Base-by-base conservation (phyloP, 2,329 filamentous ascomycete genomes). In the Xylaria sp. region DNA sequence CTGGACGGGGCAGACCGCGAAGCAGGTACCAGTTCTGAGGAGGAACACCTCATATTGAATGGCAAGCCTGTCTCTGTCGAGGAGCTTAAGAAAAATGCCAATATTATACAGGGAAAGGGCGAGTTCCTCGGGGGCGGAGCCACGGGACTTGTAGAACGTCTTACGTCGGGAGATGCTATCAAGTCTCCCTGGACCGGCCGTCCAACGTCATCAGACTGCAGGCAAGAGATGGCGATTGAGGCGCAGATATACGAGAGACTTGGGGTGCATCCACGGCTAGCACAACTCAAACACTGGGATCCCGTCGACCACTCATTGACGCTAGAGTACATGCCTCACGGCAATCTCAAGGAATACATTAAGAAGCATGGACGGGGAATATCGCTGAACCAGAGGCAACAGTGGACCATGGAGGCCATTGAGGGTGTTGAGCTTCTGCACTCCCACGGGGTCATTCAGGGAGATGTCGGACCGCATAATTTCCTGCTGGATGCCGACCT, bases 161-260 rank as follows among this genome's bases (percentile, higher is more conserved):
- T 66, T 37, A 48, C 34, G 46, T 67, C 64, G 8, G 68, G 68
- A 59, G 57, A 70, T 58, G 64, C 46, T 58, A 64, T 70, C 68
- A 70, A 70, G 37, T 67, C 60, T 60, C 64, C 68, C 25, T 64
- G 51, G 52, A 63, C 64, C 51, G 59, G 56, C 12, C 64, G 58
- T 54, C 51, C 64, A 50, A 67, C 51, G 28, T 52, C 9, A 56
- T 62, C 51, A 63, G 52, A 64, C 64, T 66, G 59, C 52, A 58
- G 64, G 44, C 18, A 60, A 55, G 68, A 63, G 25, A 67, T 70
- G 64, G 50, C n/a, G 41, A 67, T 66, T 60, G 41, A 44, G 41
- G 41, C 13, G 18, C 41, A 44, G 41, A 44, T 44, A 44, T 44
- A 44, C 3, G 13, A 44, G 39, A 44, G 41, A 44, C 41, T 44